phyloP scores from a whole-genome alignment of 257 asterid species.

The Handroanthus guayacan region DNA sequence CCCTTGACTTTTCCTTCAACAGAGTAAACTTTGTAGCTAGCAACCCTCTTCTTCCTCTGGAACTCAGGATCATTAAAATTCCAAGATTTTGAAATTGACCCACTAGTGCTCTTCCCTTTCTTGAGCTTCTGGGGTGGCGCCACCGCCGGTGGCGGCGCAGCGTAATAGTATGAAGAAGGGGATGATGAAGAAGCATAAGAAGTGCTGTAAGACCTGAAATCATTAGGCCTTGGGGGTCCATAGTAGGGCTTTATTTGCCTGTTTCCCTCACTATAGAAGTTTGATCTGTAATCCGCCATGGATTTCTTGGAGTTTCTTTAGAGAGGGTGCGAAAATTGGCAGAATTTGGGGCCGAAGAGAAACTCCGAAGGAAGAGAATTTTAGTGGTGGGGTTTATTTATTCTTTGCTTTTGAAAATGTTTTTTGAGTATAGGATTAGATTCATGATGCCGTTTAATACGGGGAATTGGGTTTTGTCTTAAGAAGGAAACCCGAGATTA shows the following conservation, averaged over 20 bases:
- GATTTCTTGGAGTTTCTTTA: neutral
- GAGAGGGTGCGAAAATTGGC: neutral
- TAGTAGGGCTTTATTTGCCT: conserved; percentile 55
- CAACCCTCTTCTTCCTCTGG: conserved; percentile 60
- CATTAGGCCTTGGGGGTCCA: conserved; percentile 33
- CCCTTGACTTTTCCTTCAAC: conserved; percentile 60
- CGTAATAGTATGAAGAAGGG: conserved; percentile 28
- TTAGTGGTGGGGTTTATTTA: neutral
- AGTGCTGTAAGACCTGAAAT: conserved; percentile 51
- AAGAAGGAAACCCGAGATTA: neutral
- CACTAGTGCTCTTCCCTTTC: conserved; percentile 45
- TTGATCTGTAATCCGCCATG: conserved; percentile 61
- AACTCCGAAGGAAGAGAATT: conserved; percentile 9
- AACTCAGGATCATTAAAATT: conserved; percentile 50
- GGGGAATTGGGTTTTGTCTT: neutral
- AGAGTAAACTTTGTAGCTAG: conserved; percentile 54
- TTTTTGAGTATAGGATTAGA: neutral
- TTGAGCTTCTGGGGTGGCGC: conserved; percentile 43
- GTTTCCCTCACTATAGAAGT: conserved; percentile 31
- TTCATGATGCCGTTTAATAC: neutral
- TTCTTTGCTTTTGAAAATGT: conserved; percentile 4
- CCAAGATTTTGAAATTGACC: conserved; percentile 52
- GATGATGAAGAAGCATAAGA: conserved; percentile 30
- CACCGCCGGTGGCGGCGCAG: conserved; percentile 21
- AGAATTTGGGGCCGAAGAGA: neutral